A percentile compares a stretch with the other conserved stretches of the same genome.
Evolutionary conservation across 2,329 filamentous ascomycete genomes (phyloP).

Genomic region (Aspergillus fumigatus): DNA sequence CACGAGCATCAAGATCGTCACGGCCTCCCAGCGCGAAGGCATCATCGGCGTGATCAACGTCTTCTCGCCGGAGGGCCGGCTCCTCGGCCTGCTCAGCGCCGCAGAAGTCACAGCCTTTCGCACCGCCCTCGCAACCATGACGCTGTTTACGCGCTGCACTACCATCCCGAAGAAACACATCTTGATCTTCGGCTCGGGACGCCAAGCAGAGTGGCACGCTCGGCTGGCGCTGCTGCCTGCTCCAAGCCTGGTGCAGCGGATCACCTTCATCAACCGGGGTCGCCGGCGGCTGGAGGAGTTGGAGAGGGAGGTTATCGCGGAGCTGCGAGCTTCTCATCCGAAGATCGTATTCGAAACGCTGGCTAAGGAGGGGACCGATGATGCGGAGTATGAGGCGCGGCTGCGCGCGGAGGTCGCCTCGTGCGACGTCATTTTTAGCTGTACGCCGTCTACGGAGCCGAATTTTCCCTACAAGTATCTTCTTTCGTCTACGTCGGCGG

Average conservation of each 20-base stretch:
- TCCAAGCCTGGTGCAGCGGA: slow-evolving; percentile 46
- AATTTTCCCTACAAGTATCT: slow-evolving; percentile 41
- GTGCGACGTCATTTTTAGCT: slow-evolving; percentile 47
- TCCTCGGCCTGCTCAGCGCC: slow-evolving; percentile 67
- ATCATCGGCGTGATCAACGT: slow-evolving; percentile 67
- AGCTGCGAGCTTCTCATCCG: slow-evolving; percentile 36
- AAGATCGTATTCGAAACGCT: slow-evolving; percentile 27
- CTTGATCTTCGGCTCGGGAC: slow-evolving; percentile 47
- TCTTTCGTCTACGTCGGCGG: slow-evolving; percentile 19
- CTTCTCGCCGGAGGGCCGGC: slow-evolving; percentile 57
- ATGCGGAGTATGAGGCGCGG: slow-evolving; percentile 43
- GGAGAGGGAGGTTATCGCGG: slow-evolving; percentile 22
- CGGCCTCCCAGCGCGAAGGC: slow-evolving; percentile 37
- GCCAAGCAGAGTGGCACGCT: slow-evolving; percentile 49
- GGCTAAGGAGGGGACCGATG: slow-evolving; percentile 55
- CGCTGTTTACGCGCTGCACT: slow-evolving; percentile 52
- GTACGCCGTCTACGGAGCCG: slow-evolving; percentile 43
- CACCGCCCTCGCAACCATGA: slow-evolving; percentile 67
- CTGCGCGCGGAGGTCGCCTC: slow-evolving; percentile 26
- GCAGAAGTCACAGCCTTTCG: slow-evolving; percentile 74
- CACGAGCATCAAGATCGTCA: slow-evolving; percentile 70
- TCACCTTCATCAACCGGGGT: slow-evolving; percentile 73
- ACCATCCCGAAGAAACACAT: slow-evolving; percentile 29
- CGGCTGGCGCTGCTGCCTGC: slow-evolving; percentile 48
- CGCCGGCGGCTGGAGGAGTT: slow-evolving; percentile 55